A percentile compares a stretch with the other conserved stretches of the same genome.
phyloP scores from a whole-genome alignment of 495 filamentous ascomycete genomes.

The Penicillium atrosanguineum region DNA sequence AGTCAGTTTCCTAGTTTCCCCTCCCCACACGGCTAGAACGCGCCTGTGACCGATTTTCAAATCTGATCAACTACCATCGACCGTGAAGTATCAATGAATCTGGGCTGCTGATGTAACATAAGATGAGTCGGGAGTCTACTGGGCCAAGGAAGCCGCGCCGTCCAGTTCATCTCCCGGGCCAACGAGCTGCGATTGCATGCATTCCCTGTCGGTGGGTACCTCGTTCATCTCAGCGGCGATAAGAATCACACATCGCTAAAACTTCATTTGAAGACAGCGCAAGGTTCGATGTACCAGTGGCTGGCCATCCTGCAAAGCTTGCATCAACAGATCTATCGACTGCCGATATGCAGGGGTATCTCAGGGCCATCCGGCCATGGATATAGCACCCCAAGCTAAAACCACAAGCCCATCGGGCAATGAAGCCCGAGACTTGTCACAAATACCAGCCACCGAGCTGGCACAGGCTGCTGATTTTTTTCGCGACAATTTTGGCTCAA shows the following conservation, averaged over 20 bases:
- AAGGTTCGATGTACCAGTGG: slow-evolving; percentile 2
- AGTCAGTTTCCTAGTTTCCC: neutral
- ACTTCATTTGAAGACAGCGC: neutral
- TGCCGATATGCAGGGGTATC: slow-evolving; percentile 1
- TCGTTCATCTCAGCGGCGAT: neutral
- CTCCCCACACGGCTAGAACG: neutral
- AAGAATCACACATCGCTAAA: neutral
- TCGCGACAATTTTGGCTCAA: slow-evolving; percentile 1
- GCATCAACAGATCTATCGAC: slow-evolving; percentile 1
- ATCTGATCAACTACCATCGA: neutral
- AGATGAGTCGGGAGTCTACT: neutral
- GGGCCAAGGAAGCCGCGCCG: neutral
- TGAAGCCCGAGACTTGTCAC: neutral
- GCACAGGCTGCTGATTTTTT: neutral
- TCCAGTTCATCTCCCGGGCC: neutral
- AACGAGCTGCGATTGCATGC: slow-evolving; percentile 3
- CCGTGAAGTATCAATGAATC: neutral
- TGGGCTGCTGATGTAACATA: neutral
- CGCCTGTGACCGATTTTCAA: neutral
- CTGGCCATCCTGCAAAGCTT: slow-evolving; percentile 1
- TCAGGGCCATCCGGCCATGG: neutral
- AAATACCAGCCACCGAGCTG: neutral
- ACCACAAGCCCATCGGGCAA: neutral
- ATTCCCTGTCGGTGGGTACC: neutral
- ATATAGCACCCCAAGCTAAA: neutral